Evolutionary conservation across 2,329 filamentous ascomycete species (phyloP).

Genomic region (Dactylellina cionopaga): DNA sequence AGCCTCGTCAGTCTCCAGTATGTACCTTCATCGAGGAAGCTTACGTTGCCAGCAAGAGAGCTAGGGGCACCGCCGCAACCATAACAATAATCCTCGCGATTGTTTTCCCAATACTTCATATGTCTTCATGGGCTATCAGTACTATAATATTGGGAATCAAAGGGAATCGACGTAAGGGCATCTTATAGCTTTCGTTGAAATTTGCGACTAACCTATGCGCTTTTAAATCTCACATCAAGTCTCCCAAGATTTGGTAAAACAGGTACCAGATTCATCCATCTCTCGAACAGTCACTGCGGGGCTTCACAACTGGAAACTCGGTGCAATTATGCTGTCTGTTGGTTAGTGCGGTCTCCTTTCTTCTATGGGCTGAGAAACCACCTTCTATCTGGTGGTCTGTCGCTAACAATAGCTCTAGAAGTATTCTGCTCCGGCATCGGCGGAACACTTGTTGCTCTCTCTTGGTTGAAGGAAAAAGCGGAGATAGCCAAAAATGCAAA

Average conservation of each 20-base stretch:
- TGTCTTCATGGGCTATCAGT: slow-evolving; percentile 23
- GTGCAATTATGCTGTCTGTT: slow-evolving; percentile 24
- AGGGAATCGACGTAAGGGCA: slow-evolving; percentile 1
- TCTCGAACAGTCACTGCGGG: neutral
- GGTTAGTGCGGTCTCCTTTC: neutral
- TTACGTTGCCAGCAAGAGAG: neutral
- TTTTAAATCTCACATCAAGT: neutral
- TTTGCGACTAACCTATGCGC: neutral
- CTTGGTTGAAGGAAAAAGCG: neutral
- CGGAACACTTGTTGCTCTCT: slow-evolving; percentile 1
- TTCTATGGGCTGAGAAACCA: neutral
- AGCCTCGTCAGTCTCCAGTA: neutral
- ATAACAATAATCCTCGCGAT: slow-evolving; percentile 4
- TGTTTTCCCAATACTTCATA: slow-evolving; percentile 30
- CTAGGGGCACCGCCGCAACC: neutral
- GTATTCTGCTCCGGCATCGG: slow-evolving; percentile 21
- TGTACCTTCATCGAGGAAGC: neutral
- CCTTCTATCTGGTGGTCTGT: no score
- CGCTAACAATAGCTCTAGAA: neutral
- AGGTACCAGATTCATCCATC: neutral
- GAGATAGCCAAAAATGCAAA: neutral
- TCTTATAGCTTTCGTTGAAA: neutral
- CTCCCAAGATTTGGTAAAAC: neutral
- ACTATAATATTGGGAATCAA: slow-evolving; percentile 8
- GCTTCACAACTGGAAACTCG: slow-evolving; percentile 27